These are phyloP conservation scores for Echria macrotheca DNA, from an alignment of 495 filamentous ascomycete genomes.

Conservation along the genomic window DNA sequence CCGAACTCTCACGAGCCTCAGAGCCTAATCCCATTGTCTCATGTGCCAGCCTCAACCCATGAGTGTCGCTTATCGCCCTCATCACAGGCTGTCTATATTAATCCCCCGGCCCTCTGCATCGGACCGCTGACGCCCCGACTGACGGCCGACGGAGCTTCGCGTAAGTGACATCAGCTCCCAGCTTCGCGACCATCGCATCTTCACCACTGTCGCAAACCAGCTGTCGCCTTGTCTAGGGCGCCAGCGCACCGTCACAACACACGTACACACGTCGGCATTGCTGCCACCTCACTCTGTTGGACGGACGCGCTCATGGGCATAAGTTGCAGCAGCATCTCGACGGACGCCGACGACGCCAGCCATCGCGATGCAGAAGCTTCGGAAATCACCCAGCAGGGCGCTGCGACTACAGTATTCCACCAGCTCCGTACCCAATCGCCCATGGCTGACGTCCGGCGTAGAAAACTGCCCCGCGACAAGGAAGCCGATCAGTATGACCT, in stretches of 20 bases:
- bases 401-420: slow-evolving; percentile 12
- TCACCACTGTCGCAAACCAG: background rate
- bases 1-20: too few relatives aligned
- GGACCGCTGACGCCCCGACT: too few relatives aligned
- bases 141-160: background rate
- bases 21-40: too few relatives aligned
- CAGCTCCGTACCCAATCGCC: slow-evolving; percentile 1
- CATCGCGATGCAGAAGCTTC: slow-evolving; percentile 8
- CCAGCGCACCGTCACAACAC: background rate
- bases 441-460: slow-evolving; percentile 15
- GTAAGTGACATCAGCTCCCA: background rate
- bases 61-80: too few relatives aligned
- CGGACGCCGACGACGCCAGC: slow-evolving; percentile 8
- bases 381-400: slow-evolving; percentile 10
- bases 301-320: slow-evolving; percentile 12
- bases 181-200: background rate
- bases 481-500: slow-evolving; percentile 12
- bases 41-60: too few relatives aligned
- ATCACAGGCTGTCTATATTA: too few relatives aligned
- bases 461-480: slow-evolving; percentile 6
- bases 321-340: slow-evolving; percentile 11
- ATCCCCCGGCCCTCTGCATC: too few relatives aligned
- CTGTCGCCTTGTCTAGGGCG: background rate
- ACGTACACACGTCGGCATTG: background rate
- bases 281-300: background rate